Evolutionary conservation across 768 basidiomycete species (phyloP).

Genomic region (Tylopilus cervinicoccineus): DNA sequence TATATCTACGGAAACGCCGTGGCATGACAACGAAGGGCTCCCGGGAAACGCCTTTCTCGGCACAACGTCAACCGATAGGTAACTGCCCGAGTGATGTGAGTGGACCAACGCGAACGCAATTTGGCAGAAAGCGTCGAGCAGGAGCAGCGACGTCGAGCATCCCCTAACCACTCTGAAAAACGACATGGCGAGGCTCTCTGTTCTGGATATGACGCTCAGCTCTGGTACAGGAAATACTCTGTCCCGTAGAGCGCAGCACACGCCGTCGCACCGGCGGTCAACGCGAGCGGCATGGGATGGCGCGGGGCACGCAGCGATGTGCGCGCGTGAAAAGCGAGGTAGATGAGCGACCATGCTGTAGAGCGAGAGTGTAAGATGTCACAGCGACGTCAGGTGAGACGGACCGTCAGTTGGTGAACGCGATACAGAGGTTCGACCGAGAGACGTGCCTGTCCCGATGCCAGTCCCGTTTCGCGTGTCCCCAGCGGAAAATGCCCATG

Average conservation of each 20-base stretch:
- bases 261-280: slow-evolving; percentile 29
- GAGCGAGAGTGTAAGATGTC: neutral
- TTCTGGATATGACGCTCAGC: neutral
- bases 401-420: neutral
- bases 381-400: too few species aligned
- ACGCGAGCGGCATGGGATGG: slow-evolving; percentile 31
- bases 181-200: too few species aligned
- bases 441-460: slow-evolving; percentile 31
- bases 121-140: too few species aligned
- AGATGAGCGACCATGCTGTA: slow-evolving; percentile 43
- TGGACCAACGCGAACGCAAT: too few species aligned
- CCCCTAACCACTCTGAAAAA: too few species aligned
- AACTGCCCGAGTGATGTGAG: too few species aligned
- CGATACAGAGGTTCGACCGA: neutral
- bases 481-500: slow-evolving; percentile 38
- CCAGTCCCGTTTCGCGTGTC: slow-evolving; percentile 44
- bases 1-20: too few species aligned
- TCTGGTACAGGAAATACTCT: slow-evolving; percentile 28
- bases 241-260: slow-evolving; percentile 28
- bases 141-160: neutral
- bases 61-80: too few species aligned
- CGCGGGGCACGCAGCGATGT: slow-evolving; percentile 30
- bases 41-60: too few species aligned
- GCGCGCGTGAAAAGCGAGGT: slow-evolving; percentile 38
- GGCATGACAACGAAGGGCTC: too few species aligned